Percentiles rank a stretch among this genome's conserved stretches.
These are phyloP conservation scores for Mollisia scopiformis DNA, from an alignment of 2,329 filamentous ascomycete species.

Conservation along the genomic window DNA sequence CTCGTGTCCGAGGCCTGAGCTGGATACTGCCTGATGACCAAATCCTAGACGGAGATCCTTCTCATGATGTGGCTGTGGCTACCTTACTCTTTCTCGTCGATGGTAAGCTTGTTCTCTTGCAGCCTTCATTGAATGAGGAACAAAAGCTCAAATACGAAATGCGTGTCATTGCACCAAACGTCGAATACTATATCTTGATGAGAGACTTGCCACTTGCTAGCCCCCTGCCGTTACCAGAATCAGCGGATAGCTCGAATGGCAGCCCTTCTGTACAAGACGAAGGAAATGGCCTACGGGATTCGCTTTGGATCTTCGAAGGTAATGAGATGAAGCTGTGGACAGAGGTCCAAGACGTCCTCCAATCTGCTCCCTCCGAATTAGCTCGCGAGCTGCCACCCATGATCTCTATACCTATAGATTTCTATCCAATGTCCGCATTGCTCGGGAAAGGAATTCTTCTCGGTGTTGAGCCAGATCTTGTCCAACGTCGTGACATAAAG, in stretches of 20 bases:
- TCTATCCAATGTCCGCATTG: conserved; percentile 88
- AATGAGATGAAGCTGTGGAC: conserved; percentile 85
- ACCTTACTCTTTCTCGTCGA: conserved; percentile 97
- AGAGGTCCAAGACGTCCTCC: conserved; percentile 82
- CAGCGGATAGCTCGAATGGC: conserved; percentile 14
- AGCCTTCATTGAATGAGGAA: conserved; percentile 80
- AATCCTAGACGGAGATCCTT: conserved; percentile 86
- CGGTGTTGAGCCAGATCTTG: conserved; percentile 87
- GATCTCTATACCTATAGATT: conserved; percentile 84
- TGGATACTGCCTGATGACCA: conserved; percentile 96
- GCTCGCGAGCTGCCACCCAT: conserved; percentile 72
- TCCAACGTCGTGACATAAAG: conserved; percentile 88
- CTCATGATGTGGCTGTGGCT: conserved; percentile 90
- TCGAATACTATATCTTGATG: conserved; percentile 94
- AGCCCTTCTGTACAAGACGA: conserved; percentile 25
- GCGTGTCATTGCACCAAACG: conserved; percentile 93
- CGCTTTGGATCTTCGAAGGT: conserved; percentile 93
- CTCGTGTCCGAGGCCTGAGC: conserved; percentile 87
- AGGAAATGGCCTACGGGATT: conserved; percentile 66
- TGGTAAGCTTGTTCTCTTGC: conserved; percentile 90
- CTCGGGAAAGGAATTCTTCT: conserved; percentile 89
- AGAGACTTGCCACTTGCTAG: conserved; percentile 69
- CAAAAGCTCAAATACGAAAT: conserved; percentile 96
- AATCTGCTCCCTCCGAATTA: conserved; percentile 66
- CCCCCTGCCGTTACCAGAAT: not conserved